Evolutionary conservation across 2,329 filamentous ascomycete genomes (phyloP).

Genomic region (Arthrinium puccinioides): DNA sequence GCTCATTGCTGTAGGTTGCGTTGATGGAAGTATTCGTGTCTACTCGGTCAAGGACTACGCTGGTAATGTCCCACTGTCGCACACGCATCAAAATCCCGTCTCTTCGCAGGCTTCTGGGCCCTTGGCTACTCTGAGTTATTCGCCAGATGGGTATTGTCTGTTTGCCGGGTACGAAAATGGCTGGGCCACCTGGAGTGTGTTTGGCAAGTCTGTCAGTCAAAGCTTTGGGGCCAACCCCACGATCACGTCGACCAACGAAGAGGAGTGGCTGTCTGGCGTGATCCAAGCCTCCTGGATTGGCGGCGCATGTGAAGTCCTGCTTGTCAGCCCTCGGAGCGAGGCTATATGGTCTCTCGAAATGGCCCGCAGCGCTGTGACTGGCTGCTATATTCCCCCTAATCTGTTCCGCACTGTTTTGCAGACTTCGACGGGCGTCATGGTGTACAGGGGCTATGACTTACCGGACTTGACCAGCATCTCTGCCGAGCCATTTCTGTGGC

Average conservation of each 20-base stretch:
- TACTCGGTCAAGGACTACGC: constrained; percentile 91
- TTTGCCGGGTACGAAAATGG: constrained; percentile 90
- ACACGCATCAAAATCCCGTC: constrained; percentile 64
- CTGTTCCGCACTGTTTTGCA: constrained; percentile 83
- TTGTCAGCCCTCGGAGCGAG: constrained; percentile 65
- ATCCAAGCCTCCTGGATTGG: constrained; percentile 78
- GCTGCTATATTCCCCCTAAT: constrained; percentile 87
- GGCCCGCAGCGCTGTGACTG: constrained; percentile 86
- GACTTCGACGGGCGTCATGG: constrained; percentile 79
- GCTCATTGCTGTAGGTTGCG: constrained; percentile 78
- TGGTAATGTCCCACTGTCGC: constrained; percentile 84
- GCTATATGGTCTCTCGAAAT: constrained; percentile 85
- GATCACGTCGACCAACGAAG: constrained; percentile 60
- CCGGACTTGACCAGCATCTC: constrained; percentile 88
- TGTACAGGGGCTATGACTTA: constrained; percentile 89
- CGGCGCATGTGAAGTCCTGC: constrained; percentile 76
- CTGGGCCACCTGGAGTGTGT: constrained; percentile 97
- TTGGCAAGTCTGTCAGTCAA: constrained; percentile 79
- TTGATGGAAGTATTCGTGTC: constrained; percentile 73
- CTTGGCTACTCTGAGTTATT: constrained; percentile 74
- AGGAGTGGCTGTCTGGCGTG: constrained; percentile 79
- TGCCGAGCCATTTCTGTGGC: constrained; percentile 90
- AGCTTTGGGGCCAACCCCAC: constrained; percentile 68
- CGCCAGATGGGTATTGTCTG: constrained; percentile 91
- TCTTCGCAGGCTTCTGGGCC: constrained; percentile 61